Evolutionary conservation across 495 filamentous ascomycete genomes (phyloP).

Genomic region (Hapsidospora chrysogenum): DNA sequence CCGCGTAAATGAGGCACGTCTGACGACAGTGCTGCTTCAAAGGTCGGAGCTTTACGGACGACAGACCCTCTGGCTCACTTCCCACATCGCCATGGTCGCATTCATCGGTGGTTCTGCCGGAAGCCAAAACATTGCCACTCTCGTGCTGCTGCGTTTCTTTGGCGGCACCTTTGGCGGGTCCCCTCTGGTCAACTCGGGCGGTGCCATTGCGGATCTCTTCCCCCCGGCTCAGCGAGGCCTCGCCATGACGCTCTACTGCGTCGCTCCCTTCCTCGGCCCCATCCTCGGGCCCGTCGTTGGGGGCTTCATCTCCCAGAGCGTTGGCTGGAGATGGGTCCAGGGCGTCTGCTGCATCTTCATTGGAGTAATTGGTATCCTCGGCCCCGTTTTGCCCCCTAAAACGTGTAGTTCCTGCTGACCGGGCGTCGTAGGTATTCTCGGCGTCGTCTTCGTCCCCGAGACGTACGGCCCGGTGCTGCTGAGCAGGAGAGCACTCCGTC

Average conservation of each 20-base stretch:
- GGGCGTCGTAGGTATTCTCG: constrained; percentile 34
- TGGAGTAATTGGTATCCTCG: too few relatives aligned
- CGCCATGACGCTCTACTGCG: constrained; percentile 44
- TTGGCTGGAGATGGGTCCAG: constrained; percentile 38
- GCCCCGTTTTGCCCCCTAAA: too few relatives aligned
- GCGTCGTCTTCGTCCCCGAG: constrained; percentile 51
- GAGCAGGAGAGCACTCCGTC: constrained; percentile 38
- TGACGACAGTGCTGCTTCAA: too few relatives aligned
- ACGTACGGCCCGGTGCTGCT: constrained; percentile 53
- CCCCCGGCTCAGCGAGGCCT: constrained; percentile 50
- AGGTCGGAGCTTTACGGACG: constrained; percentile 44
- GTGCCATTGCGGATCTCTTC: constrained; percentile 66
- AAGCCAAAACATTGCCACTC: constrained; percentile 40
- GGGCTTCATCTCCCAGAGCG: constrained; percentile 40
- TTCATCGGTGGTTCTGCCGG: constrained; percentile 34
- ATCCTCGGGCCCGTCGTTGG: constrained; percentile 44
- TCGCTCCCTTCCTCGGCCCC: constrained; percentile 23
- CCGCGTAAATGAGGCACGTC: too few relatives aligned
- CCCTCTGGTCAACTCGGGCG: constrained; percentile 66
- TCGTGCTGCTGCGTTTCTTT: constrained; percentile 60
- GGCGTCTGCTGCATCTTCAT: constrained; percentile 32
- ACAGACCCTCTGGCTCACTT: constrained; percentile 36
- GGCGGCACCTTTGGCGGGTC: constrained; percentile 58
- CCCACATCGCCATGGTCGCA: constrained; percentile 36
- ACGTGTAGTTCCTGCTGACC: too few relatives aligned